Evolutionary conservation across 2,329 filamentous ascomycete genomes (phyloP), one percentile per base, ranked within the genome.

Genomic region (Arthrobotrys megalospora): DNA sequence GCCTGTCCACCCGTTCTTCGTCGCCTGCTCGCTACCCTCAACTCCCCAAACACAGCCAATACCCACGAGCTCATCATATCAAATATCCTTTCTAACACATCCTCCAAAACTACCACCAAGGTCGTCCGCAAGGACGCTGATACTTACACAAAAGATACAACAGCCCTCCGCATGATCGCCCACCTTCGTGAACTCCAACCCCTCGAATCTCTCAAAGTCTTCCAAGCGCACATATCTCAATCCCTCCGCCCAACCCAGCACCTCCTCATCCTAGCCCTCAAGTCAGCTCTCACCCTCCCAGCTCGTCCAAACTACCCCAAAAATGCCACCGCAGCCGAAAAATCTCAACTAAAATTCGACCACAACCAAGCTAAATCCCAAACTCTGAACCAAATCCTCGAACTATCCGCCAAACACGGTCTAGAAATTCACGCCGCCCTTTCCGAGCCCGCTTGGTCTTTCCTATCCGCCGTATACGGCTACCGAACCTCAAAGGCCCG

Each of bases 31-130:
- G 36, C 67, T 14, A 67, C 58, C 6, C 63, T 80, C 10, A 70
- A 47, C 34, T 24, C 58, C 28, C 75, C 76, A 36, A 64, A 79
- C 19, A 63, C 77, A 53, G 66, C 79, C 21, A 32, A 78, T 2
- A 52, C 62, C 16, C 79, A 78, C 47, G 78, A 81, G 67, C 45
- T 58, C n/a, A 43, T 68, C 6, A 28, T 79, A 28, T 70, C 73
- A 21, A 76, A 80, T 36, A 78, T 75, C 19, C 70, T 80, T 34
- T 58, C 78, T n/a, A 70, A 77, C 24, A 47, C 73, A 41, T 66
- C 60, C 8, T 28, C 73, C 6, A 62, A 63, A 45, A 66, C 24
- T 16, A 66, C 66, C 14, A 47, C 58, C 0, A 77, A 70, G 19
- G 41, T 77, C 3, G 36, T 77, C 14, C 66, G 66, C 14, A 77